A percentile compares a stretch with the other conserved stretches of the same genome.
Conservation (phyloP, 257 asterid species). For the Gentiana straminea region DNA sequence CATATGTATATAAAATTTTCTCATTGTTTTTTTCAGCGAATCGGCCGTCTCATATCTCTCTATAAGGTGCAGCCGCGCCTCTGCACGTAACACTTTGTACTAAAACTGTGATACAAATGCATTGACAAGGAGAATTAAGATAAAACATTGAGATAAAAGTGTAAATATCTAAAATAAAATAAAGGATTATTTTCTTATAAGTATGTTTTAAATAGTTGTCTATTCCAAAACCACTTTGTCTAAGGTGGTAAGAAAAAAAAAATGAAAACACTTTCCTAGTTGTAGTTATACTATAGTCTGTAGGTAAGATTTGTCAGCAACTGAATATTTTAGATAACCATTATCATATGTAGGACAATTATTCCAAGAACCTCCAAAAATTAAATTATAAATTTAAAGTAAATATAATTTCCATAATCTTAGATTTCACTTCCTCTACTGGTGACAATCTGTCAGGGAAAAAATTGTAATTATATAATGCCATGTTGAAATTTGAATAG, state of each 20-base stretch:
- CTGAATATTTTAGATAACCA: neutral
- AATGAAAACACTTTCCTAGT: constrained; percentile 8
- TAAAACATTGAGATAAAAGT: too few species aligned
- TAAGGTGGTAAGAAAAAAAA: constrained; percentile 7
- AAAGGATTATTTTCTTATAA: too few species aligned
- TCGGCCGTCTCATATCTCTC: too few species aligned
- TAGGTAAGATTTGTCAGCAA: constrained; percentile 12
- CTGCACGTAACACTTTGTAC: too few species aligned
- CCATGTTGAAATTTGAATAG: neutral
- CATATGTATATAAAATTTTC: neutral
- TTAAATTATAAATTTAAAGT: neutral
- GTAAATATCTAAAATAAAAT: too few species aligned
- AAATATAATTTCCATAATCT: neutral
- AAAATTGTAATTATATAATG: neutral
- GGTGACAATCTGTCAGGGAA: too few species aligned
- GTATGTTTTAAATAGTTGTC: neutral
- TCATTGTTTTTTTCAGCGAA: neutral
- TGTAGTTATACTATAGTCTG: constrained; percentile 17
- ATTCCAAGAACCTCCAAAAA: neutral
- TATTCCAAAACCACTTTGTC: too few species aligned
- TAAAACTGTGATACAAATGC: too few species aligned
- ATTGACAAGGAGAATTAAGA: too few species aligned
- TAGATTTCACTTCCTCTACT: neutral
- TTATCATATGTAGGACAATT: constrained; percentile 4
- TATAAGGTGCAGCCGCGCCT: too few species aligned